A percentile compares a stretch with the other conserved stretches of the same genome.
These are phyloP conservation scores for Diplodia sapinea DNA, from an alignment of 2,329 filamentous ascomycete genomes.

Conservation along the genomic window DNA sequence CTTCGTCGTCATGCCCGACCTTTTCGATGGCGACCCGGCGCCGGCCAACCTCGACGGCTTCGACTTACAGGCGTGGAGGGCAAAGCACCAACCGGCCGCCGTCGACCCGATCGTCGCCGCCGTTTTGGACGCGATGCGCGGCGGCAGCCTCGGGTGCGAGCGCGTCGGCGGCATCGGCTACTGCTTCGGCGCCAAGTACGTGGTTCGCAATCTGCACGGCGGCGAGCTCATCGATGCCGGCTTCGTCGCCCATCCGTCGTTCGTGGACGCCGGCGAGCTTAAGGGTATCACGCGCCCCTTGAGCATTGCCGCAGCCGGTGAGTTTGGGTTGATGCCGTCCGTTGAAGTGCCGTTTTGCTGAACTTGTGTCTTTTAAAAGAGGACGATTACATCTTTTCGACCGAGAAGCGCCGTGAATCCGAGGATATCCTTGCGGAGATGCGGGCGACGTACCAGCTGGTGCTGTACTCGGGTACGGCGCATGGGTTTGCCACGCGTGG, in stretches of 20 bases:
- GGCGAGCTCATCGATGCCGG: constrained; percentile 65
- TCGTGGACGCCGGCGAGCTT: constrained; percentile 68
- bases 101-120: constrained; percentile 62
- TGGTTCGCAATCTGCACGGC: constrained; percentile 65
- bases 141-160: constrained; percentile 52
- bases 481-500: constrained; percentile 79
- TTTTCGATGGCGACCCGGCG: constrained; percentile 71
- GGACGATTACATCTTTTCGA: constrained; percentile 64
- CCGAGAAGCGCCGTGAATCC: constrained; percentile 60
- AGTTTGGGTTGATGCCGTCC: neutral
- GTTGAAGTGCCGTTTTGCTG: neutral
- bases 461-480: constrained; percentile 70
- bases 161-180: constrained; percentile 55
- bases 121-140: constrained; percentile 55
- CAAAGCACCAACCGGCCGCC: constrained; percentile 47
- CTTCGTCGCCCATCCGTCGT: constrained; percentile 79
- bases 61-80: constrained; percentile 58
- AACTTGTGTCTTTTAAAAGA: constrained; percentile 47
- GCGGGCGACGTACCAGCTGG: constrained; percentile 73
- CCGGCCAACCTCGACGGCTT: constrained; percentile 56
- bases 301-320: constrained; percentile 67
- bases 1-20: constrained; percentile 70
- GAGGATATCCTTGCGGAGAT: constrained; percentile 65
- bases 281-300: constrained; percentile 62
- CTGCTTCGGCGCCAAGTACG: constrained; percentile 61